A percentile compares a stretch with the other conserved stretches of the same genome.
These are phyloP conservation scores for Phialocephala subalpina DNA, from an alignment of 2,329 filamentous ascomycete species.

Conservation along the genomic window DNA sequence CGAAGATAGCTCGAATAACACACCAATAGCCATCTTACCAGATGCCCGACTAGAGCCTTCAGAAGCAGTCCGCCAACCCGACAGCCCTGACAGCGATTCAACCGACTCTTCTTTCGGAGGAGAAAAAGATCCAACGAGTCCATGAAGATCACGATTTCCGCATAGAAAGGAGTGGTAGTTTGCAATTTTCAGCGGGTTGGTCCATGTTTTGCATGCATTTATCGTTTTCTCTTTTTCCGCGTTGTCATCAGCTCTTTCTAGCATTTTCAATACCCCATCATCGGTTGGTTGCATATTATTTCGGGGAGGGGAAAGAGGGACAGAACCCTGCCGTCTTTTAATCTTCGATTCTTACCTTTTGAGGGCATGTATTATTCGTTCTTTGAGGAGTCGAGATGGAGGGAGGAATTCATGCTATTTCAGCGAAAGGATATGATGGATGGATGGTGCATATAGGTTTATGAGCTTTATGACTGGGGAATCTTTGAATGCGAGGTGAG, in stretches of 20 bases:
- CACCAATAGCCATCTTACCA: constrained; percentile 37
- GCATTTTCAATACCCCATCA: constrained; percentile 37
- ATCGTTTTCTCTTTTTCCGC: constrained; percentile 4
- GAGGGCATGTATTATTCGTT: constrained; percentile 9
- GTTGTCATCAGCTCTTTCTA: constrained; percentile 18
- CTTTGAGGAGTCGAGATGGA: constrained; percentile 4
- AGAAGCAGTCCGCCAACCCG: constrained; percentile 31
- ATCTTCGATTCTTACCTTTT: constrained; percentile 4
- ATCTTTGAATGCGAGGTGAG: neutral
- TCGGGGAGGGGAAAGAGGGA: no score
- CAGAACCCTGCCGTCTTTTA: constrained; percentile 3
- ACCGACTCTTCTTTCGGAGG: constrained; percentile 36
- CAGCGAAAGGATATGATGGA: constrained; percentile 9
- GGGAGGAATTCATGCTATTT: constrained; percentile 17
- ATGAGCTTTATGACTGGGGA: constrained; percentile 33
- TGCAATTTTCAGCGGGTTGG: constrained; percentile 25
- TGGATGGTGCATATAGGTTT: constrained; percentile 35
- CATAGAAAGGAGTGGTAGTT: constrained; percentile 5
- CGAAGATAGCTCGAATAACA: constrained; percentile 35
- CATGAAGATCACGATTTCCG: neutral
- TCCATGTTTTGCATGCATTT: constrained; percentile 8
- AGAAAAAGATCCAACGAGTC: constrained; percentile 14
- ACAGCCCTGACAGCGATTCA: constrained; percentile 36
- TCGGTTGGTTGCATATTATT: constrained; percentile 28
- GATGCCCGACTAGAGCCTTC: constrained; percentile 35